Conservation (phyloP, 2,329 filamentous ascomycete genomes). For the Penicillium sp. region DNA sequence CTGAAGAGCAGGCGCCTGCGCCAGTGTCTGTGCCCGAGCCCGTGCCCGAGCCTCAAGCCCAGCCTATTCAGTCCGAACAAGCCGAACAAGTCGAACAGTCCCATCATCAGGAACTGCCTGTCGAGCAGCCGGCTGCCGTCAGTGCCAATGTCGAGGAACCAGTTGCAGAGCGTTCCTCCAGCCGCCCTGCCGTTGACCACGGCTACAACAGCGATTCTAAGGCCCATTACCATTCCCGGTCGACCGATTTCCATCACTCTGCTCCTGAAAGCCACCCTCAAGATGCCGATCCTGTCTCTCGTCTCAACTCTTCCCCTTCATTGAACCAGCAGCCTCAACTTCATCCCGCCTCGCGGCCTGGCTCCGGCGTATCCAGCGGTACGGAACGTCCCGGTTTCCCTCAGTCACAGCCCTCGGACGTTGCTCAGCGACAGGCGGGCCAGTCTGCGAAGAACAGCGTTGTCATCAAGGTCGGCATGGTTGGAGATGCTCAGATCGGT, state of each 20-base stretch:
- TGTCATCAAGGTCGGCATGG: conserved; percentile 99
- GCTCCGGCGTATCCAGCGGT: conserved; percentile 54
- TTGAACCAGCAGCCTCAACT: conserved; percentile 46
- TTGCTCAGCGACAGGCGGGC: conserved; percentile 48
- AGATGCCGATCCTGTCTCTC: conserved; percentile 51
- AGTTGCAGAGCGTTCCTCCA: conserved; percentile 42
- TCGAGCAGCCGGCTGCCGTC: conserved; percentile 29
- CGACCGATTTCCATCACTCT: conserved; percentile 37
- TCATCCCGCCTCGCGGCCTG: conserved; percentile 49
- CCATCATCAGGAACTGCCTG: conserved; percentile 22
- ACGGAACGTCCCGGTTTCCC: conserved; percentile 51
- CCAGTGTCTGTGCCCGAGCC: conserved; percentile 3
- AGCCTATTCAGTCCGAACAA: conserved; percentile 4
- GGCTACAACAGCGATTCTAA: conserved; percentile 51
- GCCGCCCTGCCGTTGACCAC: conserved; percentile 33
- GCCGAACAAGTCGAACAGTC: conserved; percentile 11
- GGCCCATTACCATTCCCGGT: conserved; percentile 55
- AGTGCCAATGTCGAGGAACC: conserved; percentile 35
- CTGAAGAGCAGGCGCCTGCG: conserved; percentile 18
- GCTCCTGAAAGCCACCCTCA: conserved; percentile 47
- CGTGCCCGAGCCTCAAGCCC: conserved; percentile 1
- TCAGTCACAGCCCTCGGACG: conserved; percentile 54
- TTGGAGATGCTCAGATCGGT: conserved; percentile 97
- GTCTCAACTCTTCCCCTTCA: conserved; percentile 45
- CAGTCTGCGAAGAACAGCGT: conserved; percentile 64